Evolutionary conservation across 306 rosid genomes (phyloP), one percentile per base, ranked within the genome.

Genomic region (Vigna reflexopilosa): DNA sequence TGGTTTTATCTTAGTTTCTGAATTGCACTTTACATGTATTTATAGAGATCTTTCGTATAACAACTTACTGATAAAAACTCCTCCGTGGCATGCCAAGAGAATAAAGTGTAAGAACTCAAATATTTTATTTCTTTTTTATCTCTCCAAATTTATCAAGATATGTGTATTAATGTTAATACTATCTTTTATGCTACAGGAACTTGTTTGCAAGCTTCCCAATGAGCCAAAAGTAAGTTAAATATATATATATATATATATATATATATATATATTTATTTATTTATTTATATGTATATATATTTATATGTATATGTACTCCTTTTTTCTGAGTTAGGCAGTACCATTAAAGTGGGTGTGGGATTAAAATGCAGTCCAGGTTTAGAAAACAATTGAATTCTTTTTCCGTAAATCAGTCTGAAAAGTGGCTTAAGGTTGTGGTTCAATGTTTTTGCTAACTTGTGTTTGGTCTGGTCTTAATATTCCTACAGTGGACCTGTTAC

Each of bases 41-140:
- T n/a, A 5, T 2, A 88, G 92, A 16, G 95, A 90, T 84, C 78
- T 90, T 63, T 86, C 95, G 50, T 88, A 81, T 47, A 90, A 88
- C 81, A 81, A 70, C 44, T 83, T 90, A 73, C 71, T 20, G 6
- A 8, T 16, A 9, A 0, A 24, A 54, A 3, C 48, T 24, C 1
- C 28, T 0, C 28, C 0, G 24, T 28, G 15, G 15, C 40, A 40
- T 88, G 87, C 72, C 54, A 38, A 24, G 32, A 28, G 4, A 32
- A 7, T 0, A 6, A 15, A 0, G 11, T 80, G 93, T 89, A 84
- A 87, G 91, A 55, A 51, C 11, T 13, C n/a, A 30, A 62, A 44
- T 32, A 62, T 62, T 62, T 5, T 11, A 62, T 30, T 32, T 52
- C 0, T 28, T 19, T 19, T 3, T 36, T n/a, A 14, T n/a, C n/a